phyloP scores from a whole-genome alignment of 2,329 filamentous ascomycete species.

The Apiospora sp. region DNA sequence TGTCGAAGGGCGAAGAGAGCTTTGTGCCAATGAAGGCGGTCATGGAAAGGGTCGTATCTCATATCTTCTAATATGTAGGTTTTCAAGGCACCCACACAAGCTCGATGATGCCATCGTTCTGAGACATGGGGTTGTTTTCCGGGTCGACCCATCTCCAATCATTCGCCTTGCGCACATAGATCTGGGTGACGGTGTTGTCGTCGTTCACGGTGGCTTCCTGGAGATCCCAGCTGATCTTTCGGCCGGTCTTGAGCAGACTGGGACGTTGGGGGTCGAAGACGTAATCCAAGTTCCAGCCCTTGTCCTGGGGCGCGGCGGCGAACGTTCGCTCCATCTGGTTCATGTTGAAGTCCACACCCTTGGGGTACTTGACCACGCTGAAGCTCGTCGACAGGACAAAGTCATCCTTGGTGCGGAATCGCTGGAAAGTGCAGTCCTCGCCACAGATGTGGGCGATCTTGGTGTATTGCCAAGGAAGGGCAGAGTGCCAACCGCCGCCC shows the following conservation, averaged over 20 bases:
- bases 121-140: constrained; percentile 57
- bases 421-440: constrained; percentile 65
- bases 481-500: constrained; percentile 64
- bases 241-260: constrained; percentile 55
- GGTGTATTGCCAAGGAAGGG: constrained; percentile 62
- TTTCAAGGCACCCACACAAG: constrained; percentile 60
- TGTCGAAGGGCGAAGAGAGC: constrained; percentile 23
- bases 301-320: constrained; percentile 55
- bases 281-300: constrained; percentile 60
- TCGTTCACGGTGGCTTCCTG: constrained; percentile 55
- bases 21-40: constrained; percentile 28
- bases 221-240: constrained; percentile 63
- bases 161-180: constrained; percentile 60
- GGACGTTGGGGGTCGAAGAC: constrained; percentile 58
- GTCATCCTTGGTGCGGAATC: constrained; percentile 62
- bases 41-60: constrained; percentile 32
- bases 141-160: constrained; percentile 61
- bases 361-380: constrained; percentile 65
- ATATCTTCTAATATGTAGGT: constrained; percentile 25
- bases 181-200: constrained; percentile 60
- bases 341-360: constrained; percentile 57
- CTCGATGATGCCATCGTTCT: constrained; percentile 63
- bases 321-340: constrained; percentile 63
- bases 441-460: constrained; percentile 67
- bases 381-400: constrained; percentile 67